Base-by-base conservation (phyloP, 345 rosid genomes). In the Cardiospermum halicacabum region DNA sequence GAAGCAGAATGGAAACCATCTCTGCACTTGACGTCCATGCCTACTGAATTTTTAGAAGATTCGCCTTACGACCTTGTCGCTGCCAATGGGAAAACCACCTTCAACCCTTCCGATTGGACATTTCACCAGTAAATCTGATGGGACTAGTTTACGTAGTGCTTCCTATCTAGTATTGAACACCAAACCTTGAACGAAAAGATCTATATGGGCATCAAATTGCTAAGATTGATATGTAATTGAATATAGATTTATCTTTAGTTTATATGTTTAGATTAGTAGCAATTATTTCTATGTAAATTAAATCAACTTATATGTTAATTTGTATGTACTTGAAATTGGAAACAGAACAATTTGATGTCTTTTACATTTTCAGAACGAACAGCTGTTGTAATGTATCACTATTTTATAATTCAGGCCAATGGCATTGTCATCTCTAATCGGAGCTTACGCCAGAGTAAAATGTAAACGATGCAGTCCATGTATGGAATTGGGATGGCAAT, bases 21-120 rank as follows among this genome's bases (percentile, higher is more conserved):
- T 62, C 87, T 95, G 5, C 85, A 89, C 76, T 91, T 97, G 98
- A 91, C 89, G 73, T 77, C 92, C 13, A 82, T 91, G 89, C 87
- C 93, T 5, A 81, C 96, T 0, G 97, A 95, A 78, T 95, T 91
- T 66, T 16, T 92, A 0, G 96, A 95, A 59, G 79, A 91, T 64
- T 95, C 96, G 0, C 77, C 90, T 0, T 86, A 78, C 62, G 88
- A 91, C 78, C 90, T 88, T 31, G 96, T 91, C 6, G 82, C 89
- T 7, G 94, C 97, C 0, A 88, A 91, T 69, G 96, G 94, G 31
- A 78, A 81, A 73, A 75, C 55, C 13, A 91, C 97, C 0, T 54
- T 91, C n/a, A 94, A 91, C 70, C 79, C 96, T 4, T 85, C 93
- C 0, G 96, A 88, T 13, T 91, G 99, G 96, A 95, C 96, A 5